Conservation (phyloP, 140 eudicot genomes). For the Anethum foeniculum region DNA sequence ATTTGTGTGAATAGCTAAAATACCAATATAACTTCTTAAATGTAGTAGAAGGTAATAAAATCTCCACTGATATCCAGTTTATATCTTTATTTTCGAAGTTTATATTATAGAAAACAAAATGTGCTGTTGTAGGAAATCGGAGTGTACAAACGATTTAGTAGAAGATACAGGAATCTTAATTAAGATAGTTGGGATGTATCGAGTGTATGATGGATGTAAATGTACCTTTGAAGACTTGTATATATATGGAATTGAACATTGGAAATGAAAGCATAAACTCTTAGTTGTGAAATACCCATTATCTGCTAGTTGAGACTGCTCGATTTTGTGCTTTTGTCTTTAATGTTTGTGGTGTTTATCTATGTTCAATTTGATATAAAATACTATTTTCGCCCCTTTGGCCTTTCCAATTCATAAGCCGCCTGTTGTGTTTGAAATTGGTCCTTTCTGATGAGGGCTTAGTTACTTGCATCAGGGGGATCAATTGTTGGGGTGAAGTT, state of each 20-base stretch:
- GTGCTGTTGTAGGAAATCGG: neutral
- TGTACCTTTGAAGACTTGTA: neutral
- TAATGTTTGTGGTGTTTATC: neutral
- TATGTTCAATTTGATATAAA: no score
- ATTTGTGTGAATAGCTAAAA: neutral
- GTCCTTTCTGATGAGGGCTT: neutral
- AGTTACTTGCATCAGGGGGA: constrained; percentile 52
- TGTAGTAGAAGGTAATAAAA: neutral
- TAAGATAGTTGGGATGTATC: neutral
- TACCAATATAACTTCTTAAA: neutral
- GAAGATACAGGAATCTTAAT: neutral
- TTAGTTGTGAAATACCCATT: neutral
- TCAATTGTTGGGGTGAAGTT: constrained; percentile 82
- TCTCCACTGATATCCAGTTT: neutral
- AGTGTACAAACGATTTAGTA: neutral
- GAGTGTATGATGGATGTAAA: neutral
- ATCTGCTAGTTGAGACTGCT: neutral
- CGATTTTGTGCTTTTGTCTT: neutral
- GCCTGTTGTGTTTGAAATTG: neutral
- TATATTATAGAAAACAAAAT: neutral
- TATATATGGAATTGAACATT: neutral
- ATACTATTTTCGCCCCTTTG: neutral
- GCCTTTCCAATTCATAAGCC: neutral
- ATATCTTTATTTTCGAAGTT: neutral
- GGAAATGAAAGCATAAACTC: neutral